Conservation (phyloP, 352 stramenopile species). For the Globisporangium irregulare region DNA sequence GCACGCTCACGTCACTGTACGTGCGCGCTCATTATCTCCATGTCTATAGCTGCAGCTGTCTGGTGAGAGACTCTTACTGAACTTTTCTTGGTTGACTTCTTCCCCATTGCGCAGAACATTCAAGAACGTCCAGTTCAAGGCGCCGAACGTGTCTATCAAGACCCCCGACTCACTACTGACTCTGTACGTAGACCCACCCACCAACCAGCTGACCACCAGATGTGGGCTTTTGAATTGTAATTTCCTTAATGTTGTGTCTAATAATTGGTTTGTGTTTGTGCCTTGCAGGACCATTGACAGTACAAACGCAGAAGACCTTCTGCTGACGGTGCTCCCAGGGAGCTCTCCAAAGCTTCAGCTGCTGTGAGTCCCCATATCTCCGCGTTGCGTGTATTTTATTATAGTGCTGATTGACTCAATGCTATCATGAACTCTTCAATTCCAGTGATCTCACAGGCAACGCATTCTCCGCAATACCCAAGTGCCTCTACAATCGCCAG, state of each 20-base stretch:
- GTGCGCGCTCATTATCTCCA: background rate
- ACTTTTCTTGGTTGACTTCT: background rate
- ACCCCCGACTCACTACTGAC: conserved; percentile 18
- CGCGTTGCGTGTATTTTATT: background rate
- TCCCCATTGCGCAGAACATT: conserved; percentile 16
- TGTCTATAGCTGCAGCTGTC: background rate
- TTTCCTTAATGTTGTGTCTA: too few relatives aligned
- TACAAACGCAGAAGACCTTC: conserved; percentile 21
- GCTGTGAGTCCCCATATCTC: conserved; percentile 12
- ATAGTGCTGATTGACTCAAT: background rate
- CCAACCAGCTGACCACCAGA: background rate
- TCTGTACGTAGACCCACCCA: conserved; percentile 19
- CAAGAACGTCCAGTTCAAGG: conserved; percentile 25
- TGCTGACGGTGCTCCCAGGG: conserved; percentile 13
- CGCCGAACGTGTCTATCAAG: conserved; percentile 12
- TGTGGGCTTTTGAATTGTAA: background rate
- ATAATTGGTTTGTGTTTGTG: background rate
- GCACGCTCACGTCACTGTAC: conserved; percentile 16
- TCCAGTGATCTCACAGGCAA: conserved; percentile 23
- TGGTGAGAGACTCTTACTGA: background rate
- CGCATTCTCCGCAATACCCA: conserved; percentile 24
- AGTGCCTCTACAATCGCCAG: conserved; percentile 28
- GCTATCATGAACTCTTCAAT: background rate
- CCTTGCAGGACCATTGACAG: conserved; percentile 18
- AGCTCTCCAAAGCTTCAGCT: conserved; percentile 3